Conservation (phyloP, 75 land plant genomes). For the Picea sitchensis region DNA sequence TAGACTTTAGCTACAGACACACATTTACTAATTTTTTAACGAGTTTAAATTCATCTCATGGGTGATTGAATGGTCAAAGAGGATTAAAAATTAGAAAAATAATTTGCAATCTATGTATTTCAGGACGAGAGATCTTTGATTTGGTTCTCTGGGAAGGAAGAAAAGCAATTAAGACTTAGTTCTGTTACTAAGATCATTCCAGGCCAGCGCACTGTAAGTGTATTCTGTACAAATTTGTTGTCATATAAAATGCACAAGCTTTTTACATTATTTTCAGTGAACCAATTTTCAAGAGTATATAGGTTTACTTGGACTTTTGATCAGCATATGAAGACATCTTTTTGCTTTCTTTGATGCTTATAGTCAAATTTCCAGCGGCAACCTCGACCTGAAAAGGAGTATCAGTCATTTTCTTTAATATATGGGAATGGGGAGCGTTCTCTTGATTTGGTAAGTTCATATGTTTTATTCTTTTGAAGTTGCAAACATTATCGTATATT, state of each 20-base stretch:
- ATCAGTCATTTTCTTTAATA: conserved; percentile 52
- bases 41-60: too few relatives aligned
- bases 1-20: too few relatives aligned
- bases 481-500: neutral
- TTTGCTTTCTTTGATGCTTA: neutral
- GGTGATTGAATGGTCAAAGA: neutral
- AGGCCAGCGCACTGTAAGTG: conserved; percentile 49
- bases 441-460: conserved; percentile 49
- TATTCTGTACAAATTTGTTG: neutral
- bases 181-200: conserved; percentile 36
- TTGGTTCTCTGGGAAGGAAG: conserved; percentile 58
- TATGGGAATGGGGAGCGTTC: conserved; percentile 45
- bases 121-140: conserved; percentile 52
- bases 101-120: neutral
- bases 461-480: neutral
- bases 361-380: conserved; percentile 48
- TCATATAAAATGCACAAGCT: conserved; percentile 2
- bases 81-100: neutral
- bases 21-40: too few relatives aligned
- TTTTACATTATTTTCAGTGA: neutral
- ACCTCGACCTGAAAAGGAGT: conserved; percentile 36
- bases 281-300: neutral
- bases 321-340: neutral
- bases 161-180: conserved; percentile 40
- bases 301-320: neutral